Conservation (phyloP, 2,329 filamentous ascomycete species). For the Cercospora berteroae region DNA sequence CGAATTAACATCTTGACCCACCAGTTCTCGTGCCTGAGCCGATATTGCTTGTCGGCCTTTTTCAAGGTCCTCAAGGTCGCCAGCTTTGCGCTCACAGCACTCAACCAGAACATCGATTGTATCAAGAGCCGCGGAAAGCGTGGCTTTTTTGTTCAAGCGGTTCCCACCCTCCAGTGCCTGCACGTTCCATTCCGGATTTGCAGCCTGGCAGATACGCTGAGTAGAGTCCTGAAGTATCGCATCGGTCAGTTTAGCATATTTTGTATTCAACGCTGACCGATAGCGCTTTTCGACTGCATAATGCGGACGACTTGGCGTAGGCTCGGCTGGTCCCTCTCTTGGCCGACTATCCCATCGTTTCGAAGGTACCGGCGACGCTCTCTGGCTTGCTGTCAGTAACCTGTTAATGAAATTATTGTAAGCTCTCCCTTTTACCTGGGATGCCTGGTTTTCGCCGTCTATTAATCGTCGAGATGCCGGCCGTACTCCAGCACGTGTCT, state of each 20-base stretch:
- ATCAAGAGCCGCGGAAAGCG: not conserved
- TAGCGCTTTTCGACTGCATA: not conserved
- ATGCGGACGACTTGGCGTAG: not conserved
- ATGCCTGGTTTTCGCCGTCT: not conserved
- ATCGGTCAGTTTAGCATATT: not conserved
- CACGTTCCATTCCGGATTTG: not conserved
- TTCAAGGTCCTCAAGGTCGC: not conserved
- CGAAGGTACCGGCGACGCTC: not conserved
- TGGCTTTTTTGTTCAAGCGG: not conserved
- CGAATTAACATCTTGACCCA: not conserved
- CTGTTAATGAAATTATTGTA: not conserved
- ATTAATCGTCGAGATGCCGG: not conserved
- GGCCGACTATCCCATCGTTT: not conserved
- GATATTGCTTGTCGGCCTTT: not conserved
- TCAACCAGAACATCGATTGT: not conserved
- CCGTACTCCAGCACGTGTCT: not conserved
- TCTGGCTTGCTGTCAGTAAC: not conserved
- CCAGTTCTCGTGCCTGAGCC: not conserved
- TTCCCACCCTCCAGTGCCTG: not conserved
- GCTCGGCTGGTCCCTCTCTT: not conserved
- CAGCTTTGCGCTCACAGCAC: not conserved
- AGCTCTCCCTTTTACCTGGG: not conserved
- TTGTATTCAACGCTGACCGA: not conserved
- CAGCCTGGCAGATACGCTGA: not conserved
- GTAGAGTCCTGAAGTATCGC: not conserved